Conservation (phyloP, 1,139 yeast species). For the Kodamaea suecica region DNA sequence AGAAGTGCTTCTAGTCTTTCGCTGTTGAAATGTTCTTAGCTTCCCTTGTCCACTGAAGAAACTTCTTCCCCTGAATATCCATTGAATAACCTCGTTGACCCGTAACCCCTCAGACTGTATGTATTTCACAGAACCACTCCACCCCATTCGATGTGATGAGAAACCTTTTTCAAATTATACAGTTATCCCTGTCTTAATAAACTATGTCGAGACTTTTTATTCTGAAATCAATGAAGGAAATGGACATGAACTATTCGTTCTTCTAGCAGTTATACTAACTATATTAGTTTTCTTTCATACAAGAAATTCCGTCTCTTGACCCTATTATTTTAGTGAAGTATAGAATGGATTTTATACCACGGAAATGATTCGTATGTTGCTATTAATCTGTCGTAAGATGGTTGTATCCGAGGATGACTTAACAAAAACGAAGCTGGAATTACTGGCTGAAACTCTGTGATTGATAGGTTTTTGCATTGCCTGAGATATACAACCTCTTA, state of each 20-base stretch:
- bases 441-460: slow-evolving; percentile 91
- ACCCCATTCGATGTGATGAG: slow-evolving; percentile 48
- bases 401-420: slow-evolving; percentile 56
- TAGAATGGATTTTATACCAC: slow-evolving; percentile 2
- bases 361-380: neutral
- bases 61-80: no score
- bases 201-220: slow-evolving; percentile 65
- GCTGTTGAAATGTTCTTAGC: no score
- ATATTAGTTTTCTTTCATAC: no score
- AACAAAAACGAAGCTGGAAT: slow-evolving; percentile 97
- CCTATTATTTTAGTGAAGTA: neutral
- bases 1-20: no score
- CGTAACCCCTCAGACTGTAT: no score
- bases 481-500: neutral
- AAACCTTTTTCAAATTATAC: slow-evolving; percentile 48
- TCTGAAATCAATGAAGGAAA: slow-evolving; percentile 49
- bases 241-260: neutral
- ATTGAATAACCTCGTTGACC: no score
- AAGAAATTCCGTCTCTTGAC: no score
- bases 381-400: no score
- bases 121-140: neutral
- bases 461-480: slow-evolving; percentile 86
- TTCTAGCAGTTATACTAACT: no score
- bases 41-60: no score
- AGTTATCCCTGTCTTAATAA: slow-evolving; percentile 93